Percentiles rank a stretch among this genome's conserved stretches.
phyloP scores from a whole-genome alignment of 2,329 filamentous ascomycete genomes.

The Aspergillus proliferans region DNA sequence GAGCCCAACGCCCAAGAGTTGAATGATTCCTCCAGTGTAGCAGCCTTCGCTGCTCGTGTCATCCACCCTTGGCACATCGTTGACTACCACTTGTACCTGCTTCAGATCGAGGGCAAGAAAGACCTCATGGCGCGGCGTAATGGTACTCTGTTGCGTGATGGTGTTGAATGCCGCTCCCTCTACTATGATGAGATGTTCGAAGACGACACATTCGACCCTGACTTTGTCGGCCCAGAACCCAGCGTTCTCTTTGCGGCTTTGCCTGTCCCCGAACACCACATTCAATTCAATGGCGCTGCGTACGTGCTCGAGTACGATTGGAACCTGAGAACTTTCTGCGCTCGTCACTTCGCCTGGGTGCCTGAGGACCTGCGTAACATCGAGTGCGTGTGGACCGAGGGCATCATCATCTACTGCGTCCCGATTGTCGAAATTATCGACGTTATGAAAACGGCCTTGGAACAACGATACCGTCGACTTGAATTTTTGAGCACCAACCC shows the following conservation, averaged over 20 bases:
- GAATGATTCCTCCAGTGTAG: neutral
- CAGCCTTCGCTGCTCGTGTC: constrained; percentile 2
- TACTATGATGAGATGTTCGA: constrained; percentile 7
- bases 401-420: constrained; percentile 17
- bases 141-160: constrained; percentile 20
- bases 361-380: constrained; percentile 18
- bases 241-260: constrained; percentile 17
- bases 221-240: constrained; percentile 9
- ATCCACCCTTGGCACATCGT: constrained; percentile 26
- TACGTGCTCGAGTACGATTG: constrained; percentile 26
- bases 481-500: constrained; percentile 21
- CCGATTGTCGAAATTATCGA: constrained; percentile 4
- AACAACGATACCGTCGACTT: constrained; percentile 14
- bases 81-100: constrained; percentile 29
- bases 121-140: constrained; percentile 12
- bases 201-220: constrained; percentile 3
- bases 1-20: neutral
- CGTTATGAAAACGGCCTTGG: constrained; percentile 10
- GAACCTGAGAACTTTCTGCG: constrained; percentile 14
- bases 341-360: constrained; percentile 19
- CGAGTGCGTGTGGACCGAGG: constrained; percentile 21
- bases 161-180: constrained; percentile 19
- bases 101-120: constrained; percentile 16
- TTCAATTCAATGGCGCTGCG: constrained; percentile 12
- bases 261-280: constrained; percentile 15